Conservation (phyloP, 2,329 filamentous ascomycete species). For the Trichoderma sp. region DNA sequence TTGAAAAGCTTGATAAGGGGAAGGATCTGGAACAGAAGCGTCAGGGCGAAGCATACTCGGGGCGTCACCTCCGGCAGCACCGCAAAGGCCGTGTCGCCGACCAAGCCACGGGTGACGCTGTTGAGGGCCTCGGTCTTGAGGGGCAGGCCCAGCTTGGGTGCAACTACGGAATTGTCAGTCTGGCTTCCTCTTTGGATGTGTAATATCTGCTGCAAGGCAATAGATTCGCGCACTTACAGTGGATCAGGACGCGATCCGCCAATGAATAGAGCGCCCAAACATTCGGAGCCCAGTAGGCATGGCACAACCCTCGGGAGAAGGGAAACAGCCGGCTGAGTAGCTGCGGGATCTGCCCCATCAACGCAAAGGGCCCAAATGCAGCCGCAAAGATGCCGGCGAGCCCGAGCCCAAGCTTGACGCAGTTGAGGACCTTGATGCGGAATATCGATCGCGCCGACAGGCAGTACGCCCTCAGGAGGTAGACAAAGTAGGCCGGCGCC, state of each 20-base stretch:
- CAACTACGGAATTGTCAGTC: conserved; percentile 56
- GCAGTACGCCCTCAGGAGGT: conserved; percentile 86
- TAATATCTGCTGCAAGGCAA: too few relatives aligned
- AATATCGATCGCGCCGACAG: conserved; percentile 77
- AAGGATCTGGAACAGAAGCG: conserved; percentile 77
- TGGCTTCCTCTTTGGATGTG: neutral
- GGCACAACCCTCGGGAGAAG: conserved; percentile 89
- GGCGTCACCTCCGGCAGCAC: conserved; percentile 86
- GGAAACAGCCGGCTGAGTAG: conserved; percentile 85
- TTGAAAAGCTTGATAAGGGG: conserved; percentile 81
- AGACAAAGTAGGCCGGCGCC: conserved; percentile 93
- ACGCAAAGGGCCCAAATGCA: conserved; percentile 88
- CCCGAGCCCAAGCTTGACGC: conserved; percentile 76
- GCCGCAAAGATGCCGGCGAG: conserved; percentile 70
- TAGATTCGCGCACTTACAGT: conserved; percentile 56
- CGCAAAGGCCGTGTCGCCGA: conserved; percentile 92
- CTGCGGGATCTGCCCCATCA: conserved; percentile 81
- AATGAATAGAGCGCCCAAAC: conserved; percentile 98
- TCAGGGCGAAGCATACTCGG: conserved; percentile 77
- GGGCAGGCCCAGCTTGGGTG: conserved; percentile 74
- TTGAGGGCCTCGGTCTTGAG: conserved; percentile 75
- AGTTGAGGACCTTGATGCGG: conserved; percentile 74
- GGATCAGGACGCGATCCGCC: conserved; percentile 78
- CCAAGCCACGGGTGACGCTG: conserved; percentile 88
- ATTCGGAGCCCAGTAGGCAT: conserved; percentile 98